Evolutionary conservation across 108 stramenopile genomes (phyloP).

Genomic region (Pseudonitzschia multistriata): DNA sequence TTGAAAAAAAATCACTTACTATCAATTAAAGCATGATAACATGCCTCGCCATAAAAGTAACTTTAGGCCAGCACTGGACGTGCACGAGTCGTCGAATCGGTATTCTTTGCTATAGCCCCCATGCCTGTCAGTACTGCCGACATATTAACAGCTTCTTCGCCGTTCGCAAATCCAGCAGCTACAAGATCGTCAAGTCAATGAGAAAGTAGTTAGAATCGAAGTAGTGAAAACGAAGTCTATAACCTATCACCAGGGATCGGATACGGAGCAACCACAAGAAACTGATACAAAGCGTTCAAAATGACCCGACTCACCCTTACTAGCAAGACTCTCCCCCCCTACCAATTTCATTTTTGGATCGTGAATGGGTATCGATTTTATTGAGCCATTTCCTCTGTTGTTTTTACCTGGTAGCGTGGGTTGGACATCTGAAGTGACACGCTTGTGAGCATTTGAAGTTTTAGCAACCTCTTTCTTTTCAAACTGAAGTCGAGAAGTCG

Average conservation of each 20-base stretch:
- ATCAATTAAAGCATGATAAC: too few relatives aligned
- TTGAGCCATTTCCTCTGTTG: neutral
- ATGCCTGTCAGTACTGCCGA: conserved; percentile 53
- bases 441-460: neutral
- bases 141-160: conserved; percentile 45
- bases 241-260: neutral
- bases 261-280: neutral
- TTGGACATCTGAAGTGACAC: neutral
- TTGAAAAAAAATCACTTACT: too few relatives aligned
- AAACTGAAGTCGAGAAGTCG: conserved; percentile 43
- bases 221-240: neutral
- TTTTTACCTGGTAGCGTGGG: neutral
- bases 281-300: neutral
- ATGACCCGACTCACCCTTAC: conserved; percentile 13
- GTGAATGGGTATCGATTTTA: conserved; percentile 11
- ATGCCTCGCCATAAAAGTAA: too few relatives aligned
- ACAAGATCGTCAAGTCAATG: neutral
- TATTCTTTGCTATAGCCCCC: conserved; percentile 34
- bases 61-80: conserved; percentile 6
- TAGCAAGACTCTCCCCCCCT: conserved; percentile 11
- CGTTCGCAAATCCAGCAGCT: conserved; percentile 54
- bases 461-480: conserved; percentile 20
- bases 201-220: neutral
- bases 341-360: neutral
- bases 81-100: neutral